phyloP scores from a whole-genome alignment of 768 basidiomycete genomes.

The Tephrocybe sp. region DNA sequence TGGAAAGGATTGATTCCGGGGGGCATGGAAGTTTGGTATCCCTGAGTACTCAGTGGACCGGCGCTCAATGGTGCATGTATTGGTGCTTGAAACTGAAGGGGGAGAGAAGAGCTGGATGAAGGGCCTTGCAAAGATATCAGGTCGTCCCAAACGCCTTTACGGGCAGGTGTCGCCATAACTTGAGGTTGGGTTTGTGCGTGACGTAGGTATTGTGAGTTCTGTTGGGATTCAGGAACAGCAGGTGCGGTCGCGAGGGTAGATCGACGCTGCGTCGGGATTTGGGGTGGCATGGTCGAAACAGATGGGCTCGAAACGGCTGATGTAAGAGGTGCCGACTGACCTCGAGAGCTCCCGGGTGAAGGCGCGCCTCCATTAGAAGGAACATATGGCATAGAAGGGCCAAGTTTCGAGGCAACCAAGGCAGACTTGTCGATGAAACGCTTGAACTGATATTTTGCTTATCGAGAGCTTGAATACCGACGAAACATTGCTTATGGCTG shows the following conservation, averaged over 20 bases:
- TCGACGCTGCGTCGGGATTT: slow-evolving; percentile 14
- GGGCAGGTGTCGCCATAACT: slow-evolving; percentile 17
- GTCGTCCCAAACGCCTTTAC: slow-evolving; percentile 57
- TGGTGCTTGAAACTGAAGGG: slow-evolving; percentile 40
- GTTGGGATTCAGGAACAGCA: slow-evolving; percentile 22
- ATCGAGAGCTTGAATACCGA: slow-evolving; percentile 3
- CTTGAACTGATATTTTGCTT: slow-evolving; percentile 81
- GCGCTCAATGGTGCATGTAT: slow-evolving; percentile 1
- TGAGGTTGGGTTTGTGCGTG: slow-evolving; percentile 17
- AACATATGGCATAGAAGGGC: slow-evolving; percentile 38
- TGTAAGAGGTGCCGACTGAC: slow-evolving; percentile 22
- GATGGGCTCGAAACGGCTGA: slow-evolving; percentile 16
- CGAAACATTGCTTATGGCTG: slow-evolving; percentile 3
- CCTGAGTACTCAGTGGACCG: too few species aligned
- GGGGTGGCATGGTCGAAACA: slow-evolving; percentile 4
- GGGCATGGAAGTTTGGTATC: slow-evolving; percentile 21
- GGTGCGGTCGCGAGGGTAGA: slow-evolving; percentile 15
- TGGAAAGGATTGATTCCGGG: slow-evolving; percentile 27
- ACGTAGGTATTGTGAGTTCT: slow-evolving; percentile 19
- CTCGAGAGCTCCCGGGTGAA: slow-evolving; percentile 24
- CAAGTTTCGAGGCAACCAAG: slow-evolving; percentile 44
- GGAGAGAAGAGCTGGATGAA: slow-evolving; percentile 49
- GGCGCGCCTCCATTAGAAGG: slow-evolving; percentile 15
- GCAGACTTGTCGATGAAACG: slow-evolving; percentile 55
- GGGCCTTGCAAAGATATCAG: slow-evolving; percentile 46